Conservation (phyloP, 768 basidiomycete species). For the Mrakia gelida region DNA sequence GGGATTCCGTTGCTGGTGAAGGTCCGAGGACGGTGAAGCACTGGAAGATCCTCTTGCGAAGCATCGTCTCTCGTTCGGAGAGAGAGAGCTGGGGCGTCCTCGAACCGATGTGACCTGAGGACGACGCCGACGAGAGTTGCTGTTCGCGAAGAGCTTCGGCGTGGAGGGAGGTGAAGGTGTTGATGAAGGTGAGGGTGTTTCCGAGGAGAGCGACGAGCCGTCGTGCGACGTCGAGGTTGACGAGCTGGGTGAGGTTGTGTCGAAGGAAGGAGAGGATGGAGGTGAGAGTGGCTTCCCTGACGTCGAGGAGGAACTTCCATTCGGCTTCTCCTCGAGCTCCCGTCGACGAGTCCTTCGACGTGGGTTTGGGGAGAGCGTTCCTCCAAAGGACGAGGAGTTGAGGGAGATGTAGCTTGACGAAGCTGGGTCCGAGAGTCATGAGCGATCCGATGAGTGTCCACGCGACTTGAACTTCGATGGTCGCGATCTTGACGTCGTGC, state of each 20-base stretch:
- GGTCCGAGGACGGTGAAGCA: conserved; percentile 78
- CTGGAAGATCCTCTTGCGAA: conserved; percentile 79
- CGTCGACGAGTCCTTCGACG: conserved; percentile 70
- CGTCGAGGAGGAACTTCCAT: conserved; percentile 85
- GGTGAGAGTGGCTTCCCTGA: conserved; percentile 82
- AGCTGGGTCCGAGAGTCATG: conserved; percentile 88
- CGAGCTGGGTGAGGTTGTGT: conserved; percentile 67
- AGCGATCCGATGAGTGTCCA: conserved; percentile 88
- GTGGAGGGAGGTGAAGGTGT: conserved; percentile 69
- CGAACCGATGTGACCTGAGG: not conserved
- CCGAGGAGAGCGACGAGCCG: conserved; percentile 78
- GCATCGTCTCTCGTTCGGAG: conserved; percentile 71
- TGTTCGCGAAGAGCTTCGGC: conserved; percentile 60
- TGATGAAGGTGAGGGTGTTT: conserved; percentile 85
- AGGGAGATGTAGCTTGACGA: conserved; percentile 86
- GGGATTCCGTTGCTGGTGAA: conserved; percentile 73
- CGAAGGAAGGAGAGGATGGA: conserved; percentile 83
- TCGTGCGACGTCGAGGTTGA: conserved; percentile 85
- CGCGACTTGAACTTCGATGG: conserved; percentile 82
- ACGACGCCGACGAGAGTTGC: conserved; percentile 38
- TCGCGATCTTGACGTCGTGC: conserved; percentile 76
- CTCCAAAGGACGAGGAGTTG: conserved; percentile 94
- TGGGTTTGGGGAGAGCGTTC: conserved; percentile 92
- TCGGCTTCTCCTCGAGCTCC: conserved; percentile 66
- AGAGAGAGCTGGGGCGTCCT: conserved; percentile 51